Conservation (phyloP, 495 filamentous ascomycete genomes). For the Pseudoneurospora amorphoporcata region DNA sequence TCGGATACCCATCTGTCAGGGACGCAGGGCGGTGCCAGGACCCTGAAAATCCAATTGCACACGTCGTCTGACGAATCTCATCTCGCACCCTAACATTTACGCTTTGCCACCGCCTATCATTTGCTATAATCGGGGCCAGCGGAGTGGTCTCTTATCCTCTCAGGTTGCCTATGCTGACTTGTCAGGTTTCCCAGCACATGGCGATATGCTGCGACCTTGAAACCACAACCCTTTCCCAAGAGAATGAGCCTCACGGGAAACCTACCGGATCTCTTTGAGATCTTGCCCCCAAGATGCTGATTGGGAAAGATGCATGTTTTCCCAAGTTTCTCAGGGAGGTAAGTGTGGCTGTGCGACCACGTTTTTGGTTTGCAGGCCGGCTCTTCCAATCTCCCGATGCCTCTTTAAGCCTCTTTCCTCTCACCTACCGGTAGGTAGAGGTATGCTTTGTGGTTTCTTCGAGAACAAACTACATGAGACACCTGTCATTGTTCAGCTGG, state of each 20-base stretch:
- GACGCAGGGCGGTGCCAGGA: neutral
- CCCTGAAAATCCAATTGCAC: neutral
- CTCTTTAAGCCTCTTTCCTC: neutral
- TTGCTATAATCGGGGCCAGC: neutral
- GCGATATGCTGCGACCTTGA: neutral
- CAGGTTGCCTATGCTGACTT: neutral
- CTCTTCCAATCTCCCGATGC: neutral
- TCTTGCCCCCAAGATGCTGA: neutral
- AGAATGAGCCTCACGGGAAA: neutral
- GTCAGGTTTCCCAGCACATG: neutral
- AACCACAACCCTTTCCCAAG: neutral
- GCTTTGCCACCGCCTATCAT: neutral
- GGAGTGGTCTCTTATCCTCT: neutral
- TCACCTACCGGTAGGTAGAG: too few relatives aligned
- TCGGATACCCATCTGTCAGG: neutral
- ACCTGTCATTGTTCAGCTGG: neutral
- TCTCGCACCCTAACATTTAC: neutral
- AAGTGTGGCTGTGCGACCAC: neutral
- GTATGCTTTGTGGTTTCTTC: neutral
- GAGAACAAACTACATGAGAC: neutral
- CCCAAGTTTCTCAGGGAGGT: neutral
- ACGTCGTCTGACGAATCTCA: neutral
- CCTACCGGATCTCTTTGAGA: neutral
- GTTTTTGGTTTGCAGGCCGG: neutral
- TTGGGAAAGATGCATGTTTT: neutral